A percentile compares a stretch with the other conserved stretches of the same genome.
phyloP scores from a whole-genome alignment of 495 filamentous ascomycete species.

The Hyphodiscus hymeniophilus region DNA sequence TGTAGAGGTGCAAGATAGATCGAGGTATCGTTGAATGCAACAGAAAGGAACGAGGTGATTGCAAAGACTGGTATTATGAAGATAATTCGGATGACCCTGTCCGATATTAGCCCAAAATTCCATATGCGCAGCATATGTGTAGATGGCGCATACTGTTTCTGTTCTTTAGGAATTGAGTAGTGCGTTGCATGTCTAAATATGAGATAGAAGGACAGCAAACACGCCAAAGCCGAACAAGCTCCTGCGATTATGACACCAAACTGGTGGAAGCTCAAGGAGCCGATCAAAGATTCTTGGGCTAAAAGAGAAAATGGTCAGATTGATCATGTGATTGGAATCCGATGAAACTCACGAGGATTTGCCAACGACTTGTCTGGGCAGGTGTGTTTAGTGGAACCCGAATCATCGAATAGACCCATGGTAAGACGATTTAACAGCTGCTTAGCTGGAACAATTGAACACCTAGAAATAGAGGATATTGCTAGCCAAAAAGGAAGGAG shows the following conservation, averaged over 20 bases:
- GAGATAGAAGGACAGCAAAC: conserved; percentile 44
- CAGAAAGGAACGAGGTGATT: conserved; percentile 65
- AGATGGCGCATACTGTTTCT: conserved; percentile 59
- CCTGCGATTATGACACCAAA: conserved; percentile 42
- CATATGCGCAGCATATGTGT: neutral
- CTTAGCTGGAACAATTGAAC: too few species aligned
- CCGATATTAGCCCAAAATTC: neutral
- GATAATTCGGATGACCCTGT: conserved; percentile 74
- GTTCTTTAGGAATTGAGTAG: conserved; percentile 75
- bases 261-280: conserved; percentile 45
- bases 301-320: neutral
- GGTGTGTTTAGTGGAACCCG: too few species aligned
- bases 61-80: conserved; percentile 84
- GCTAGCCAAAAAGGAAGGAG: too few species aligned
- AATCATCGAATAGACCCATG: too few species aligned
- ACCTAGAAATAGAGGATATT: too few species aligned
- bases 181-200: conserved; percentile 71
- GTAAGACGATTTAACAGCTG: too few species aligned
- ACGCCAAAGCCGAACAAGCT: conserved; percentile 31
- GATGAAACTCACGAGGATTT: too few species aligned
- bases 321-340: too few species aligned
- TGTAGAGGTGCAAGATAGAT: conserved; percentile 72
- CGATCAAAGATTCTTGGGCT: conserved; percentile 26
- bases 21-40: conserved; percentile 64
- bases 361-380: too few species aligned